Percentiles rank a stretch among this genome's conserved stretches.
Evolutionary conservation across 768 basidiomycete species (phyloP).

Genomic region (Cystoderma amianthinum): DNA sequence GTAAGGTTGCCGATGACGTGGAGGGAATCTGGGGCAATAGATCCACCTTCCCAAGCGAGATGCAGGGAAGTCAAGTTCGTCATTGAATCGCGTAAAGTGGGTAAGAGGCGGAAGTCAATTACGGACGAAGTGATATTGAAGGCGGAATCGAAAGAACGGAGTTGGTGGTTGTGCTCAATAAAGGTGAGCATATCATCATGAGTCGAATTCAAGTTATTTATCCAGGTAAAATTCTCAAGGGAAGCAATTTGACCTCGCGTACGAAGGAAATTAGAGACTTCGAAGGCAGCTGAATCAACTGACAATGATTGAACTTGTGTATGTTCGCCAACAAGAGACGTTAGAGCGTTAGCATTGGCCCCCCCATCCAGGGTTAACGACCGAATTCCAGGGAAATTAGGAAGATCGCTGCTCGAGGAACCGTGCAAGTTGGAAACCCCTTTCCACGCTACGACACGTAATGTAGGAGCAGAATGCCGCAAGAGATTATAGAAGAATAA

Average conservation of each 20-base stretch:
- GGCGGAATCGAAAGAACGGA: slow-evolving; percentile 13
- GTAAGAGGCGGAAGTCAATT: slow-evolving; percentile 13
- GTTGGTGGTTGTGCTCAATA: slow-evolving; percentile 14
- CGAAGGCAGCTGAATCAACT: slow-evolving; percentile 5
- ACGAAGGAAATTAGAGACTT: slow-evolving; percentile 4
- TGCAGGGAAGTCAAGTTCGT: slow-evolving; percentile 15
- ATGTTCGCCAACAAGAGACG: not conserved
- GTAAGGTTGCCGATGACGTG: slow-evolving; percentile 10
- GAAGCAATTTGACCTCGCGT: slow-evolving; percentile 14
- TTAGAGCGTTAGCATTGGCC: no score
- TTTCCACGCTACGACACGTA: no score
- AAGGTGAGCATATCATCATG: slow-evolving; percentile 14
- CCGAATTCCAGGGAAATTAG: no score
- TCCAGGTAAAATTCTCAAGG: slow-evolving; percentile 14
- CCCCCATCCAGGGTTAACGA: no score
- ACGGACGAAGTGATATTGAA: slow-evolving; percentile 6
- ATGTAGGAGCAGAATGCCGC: slow-evolving; percentile 6
- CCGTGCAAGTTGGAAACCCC: no score
- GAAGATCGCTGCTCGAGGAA: no score
- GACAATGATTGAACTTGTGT: slow-evolving; percentile 7
- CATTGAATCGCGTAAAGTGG: slow-evolving; percentile 9
- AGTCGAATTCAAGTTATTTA: slow-evolving; percentile 6
- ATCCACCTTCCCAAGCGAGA: slow-evolving; percentile 11
- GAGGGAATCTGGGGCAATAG: slow-evolving; percentile 12
- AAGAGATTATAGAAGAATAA: slow-evolving; percentile 7